Base-by-base conservation (phyloP, 2,329 filamentous ascomycete species). In the Penicillium sclerotigenum region DNA sequence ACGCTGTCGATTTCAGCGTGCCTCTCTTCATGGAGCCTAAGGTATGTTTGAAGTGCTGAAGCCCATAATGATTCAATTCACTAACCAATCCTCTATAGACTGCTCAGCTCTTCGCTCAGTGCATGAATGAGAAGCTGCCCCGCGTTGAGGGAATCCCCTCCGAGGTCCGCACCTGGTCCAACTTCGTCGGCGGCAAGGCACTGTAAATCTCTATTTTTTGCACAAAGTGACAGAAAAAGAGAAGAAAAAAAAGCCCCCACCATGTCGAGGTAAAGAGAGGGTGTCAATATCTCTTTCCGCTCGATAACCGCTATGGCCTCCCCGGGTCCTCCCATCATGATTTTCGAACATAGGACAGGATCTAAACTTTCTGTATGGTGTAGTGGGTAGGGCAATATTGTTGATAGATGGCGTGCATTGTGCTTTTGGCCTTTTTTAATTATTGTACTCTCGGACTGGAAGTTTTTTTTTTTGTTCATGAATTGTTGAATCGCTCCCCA, bases 11-110 rank as follows among this genome's bases (percentile, higher is more conserved):
- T 79, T 99, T 99, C 75, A 93, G 93, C 66, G 91, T 97, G 31
- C 94, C 94, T 47, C 81, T 99, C 54, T 97, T 99, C 77, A 97
- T 97, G 92, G 93, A 97, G 80, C 91, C 92, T 52, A 93, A 94
- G 87, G 91, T 95, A 81, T 79, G 85, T 75, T 63, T 24, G 16
- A 29, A 14, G 5, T 11, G 20, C 20, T 20, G 5, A 24, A 29
- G 7, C 22, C 6, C 3, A 20, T 11, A 22, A 18, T n/a, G 16
- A 43, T 29, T 11, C 24, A 28, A 26, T n/a, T 29, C 38, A 24
- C 47, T 62, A 56, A 55, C 56, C 77, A 68, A 79, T 61, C 11
- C 8, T 41, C 52, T 42, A 26, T 63, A 97, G 91, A 99, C 94
- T 66, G 93, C 94, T 58, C 87, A 94, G 63, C 89, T 97, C 67